phyloP scores from a whole-genome alignment of 495 filamentous ascomycete genomes.

The Tuber borchii region DNA sequence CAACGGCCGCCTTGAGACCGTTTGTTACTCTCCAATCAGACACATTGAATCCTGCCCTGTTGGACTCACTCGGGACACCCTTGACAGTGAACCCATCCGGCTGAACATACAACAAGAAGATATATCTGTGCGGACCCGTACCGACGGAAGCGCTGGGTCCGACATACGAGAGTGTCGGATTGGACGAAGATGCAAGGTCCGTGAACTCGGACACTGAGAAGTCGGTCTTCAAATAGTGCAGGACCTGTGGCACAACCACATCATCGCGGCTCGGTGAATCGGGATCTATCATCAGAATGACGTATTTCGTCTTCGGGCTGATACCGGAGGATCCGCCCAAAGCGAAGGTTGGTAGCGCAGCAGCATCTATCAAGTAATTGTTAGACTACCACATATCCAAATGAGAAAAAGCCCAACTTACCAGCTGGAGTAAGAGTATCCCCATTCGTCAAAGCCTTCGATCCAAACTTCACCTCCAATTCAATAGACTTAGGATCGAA shows the following conservation, averaged over 20 bases:
- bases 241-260: slow-evolving; percentile 15
- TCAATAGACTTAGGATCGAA: slow-evolving; percentile 20
- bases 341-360: slow-evolving; percentile 22
- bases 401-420: slow-evolving; percentile 5
- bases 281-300: slow-evolving; percentile 37
- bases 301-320: slow-evolving; percentile 30
- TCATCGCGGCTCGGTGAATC: slow-evolving; percentile 21
- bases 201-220: slow-evolving; percentile 20
- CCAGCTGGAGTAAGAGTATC: slow-evolving; percentile 10
- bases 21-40: slow-evolving; percentile 25
- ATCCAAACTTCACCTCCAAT: slow-evolving; percentile 18
- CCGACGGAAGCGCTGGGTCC: slow-evolving; percentile 20
- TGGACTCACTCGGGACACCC: slow-evolving; percentile 11
- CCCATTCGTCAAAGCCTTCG: slow-evolving; percentile 18
- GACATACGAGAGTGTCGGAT: slow-evolving; percentile 19
- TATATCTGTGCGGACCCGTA: slow-evolving; percentile 28
- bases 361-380: slow-evolving; percentile 9
- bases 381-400: slow-evolving; percentile 9
- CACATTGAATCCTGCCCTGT: slow-evolving; percentile 26
- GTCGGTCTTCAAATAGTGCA: slow-evolving; percentile 33
- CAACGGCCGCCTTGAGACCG: slow-evolving; percentile 23
- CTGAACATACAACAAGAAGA: slow-evolving; percentile 38
- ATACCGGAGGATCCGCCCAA: slow-evolving; percentile 37
- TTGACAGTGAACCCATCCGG: slow-evolving; percentile 15
- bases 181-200: slow-evolving; percentile 7